phyloP scores from a whole-genome alignment of 768 basidiomycete species.

The Fistulinella prunicolor region DNA sequence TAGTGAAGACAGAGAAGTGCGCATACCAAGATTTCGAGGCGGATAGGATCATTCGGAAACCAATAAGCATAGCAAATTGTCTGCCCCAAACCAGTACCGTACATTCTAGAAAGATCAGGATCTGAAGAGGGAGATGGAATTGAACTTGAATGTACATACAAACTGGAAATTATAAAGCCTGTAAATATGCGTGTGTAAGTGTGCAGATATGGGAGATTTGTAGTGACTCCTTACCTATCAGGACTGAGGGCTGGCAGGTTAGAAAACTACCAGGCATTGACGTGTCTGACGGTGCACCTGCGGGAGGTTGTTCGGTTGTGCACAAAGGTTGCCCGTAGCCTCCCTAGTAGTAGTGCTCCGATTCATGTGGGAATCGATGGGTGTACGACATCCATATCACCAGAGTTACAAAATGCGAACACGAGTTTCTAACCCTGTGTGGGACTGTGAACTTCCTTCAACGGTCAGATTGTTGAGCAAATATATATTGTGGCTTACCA shows the following conservation, averaged over 20 bases:
- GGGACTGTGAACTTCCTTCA: too few species aligned
- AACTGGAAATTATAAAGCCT: background rate
- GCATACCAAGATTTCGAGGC: conserved; percentile 4
- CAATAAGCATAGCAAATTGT: conserved; percentile 6
- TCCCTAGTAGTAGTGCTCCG: too few species aligned
- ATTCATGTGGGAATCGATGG: too few species aligned
- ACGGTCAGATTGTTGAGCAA: too few species aligned
- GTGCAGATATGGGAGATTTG: background rate
- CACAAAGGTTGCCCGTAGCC: too few species aligned
- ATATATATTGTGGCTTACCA: too few species aligned
- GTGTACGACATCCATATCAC: too few species aligned
- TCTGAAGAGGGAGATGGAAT: background rate
- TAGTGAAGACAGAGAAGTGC: background rate
- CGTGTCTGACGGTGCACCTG: background rate
- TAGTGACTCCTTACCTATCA: background rate
- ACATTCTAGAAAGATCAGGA: background rate
- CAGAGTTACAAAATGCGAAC: too few species aligned
- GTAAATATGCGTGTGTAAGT: background rate
- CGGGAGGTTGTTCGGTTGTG: too few species aligned
- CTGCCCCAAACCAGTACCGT: conserved; percentile 12
- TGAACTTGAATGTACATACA: background rate
- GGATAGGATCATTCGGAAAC: conserved; percentile 10
- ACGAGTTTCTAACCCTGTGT: too few species aligned
- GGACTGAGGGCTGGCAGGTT: background rate
- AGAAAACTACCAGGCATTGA: background rate